Evolutionary conservation across 768 basidiomycete species (phyloP), one percentile per base, ranked within the genome.

Genomic region (Kockovaella imperatae): DNA sequence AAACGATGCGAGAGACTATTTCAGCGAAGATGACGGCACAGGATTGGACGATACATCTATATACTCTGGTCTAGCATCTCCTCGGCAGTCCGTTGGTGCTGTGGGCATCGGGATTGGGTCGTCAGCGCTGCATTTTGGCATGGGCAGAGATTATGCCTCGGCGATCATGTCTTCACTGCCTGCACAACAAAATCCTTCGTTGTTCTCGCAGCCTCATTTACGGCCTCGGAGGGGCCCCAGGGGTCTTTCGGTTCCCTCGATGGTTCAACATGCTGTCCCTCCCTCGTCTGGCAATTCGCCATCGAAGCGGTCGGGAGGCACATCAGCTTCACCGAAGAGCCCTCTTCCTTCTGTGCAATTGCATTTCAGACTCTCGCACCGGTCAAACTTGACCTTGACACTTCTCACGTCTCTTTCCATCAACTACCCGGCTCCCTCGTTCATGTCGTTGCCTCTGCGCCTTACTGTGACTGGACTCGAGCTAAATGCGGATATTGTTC

Each of bases 371-470:
- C 74, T 96, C 35, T 77, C 79, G 26, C 93, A 93, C 82, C 79
- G 83, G 44, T 87, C 91, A 8, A 83, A 95, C 69, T 76, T 97
- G 7, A 83, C 86, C 14, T 76, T 99, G 57, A 86, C 86, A 6
- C 77, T 99, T 47, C 82, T 86, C 25, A 97, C 95, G 0, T 91
- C 88, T 7, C 78, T 97, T 23, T 79, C 90, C 53, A 90, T 99
- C 72, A 95, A 99, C 73, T 96, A 97, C 69, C 95, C 95, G 4
- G 89, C 89, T 0, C 83, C 84, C 0, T 80, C 84, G 68, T 97
- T 99, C 77, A 96, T 99, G 91, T 83, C 87, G 13, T 78, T 99
- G 21, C 95, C 95, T 5, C 86, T 99, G 70, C 84, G 86, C 62
- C 81, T 97, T 46, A 84, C 83, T n/a, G 80, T 97, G 23, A 91